Evolutionary conservation across 2,329 filamentous ascomycete genomes (phyloP).

Genomic region (Ceratocystis papillata): DNA sequence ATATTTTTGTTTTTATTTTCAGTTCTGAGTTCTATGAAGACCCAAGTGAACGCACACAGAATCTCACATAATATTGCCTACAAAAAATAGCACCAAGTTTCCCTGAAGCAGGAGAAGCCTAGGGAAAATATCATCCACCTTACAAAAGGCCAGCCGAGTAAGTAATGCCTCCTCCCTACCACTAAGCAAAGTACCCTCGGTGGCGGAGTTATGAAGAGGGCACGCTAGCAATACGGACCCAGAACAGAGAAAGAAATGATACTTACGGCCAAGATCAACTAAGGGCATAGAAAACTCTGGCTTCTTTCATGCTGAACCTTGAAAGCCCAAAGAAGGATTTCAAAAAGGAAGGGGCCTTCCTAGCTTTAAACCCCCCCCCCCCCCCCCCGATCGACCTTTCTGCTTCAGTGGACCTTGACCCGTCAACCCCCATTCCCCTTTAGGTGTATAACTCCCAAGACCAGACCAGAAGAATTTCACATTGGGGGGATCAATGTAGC

Average conservation of each 20-base stretch:
- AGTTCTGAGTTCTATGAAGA: too few relatives aligned
- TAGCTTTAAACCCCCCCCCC: not conserved
- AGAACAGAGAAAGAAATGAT: not conserved
- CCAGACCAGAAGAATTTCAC: not conserved
- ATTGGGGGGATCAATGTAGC: not conserved
- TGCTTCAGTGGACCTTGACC: not conserved
- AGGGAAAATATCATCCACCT: too few relatives aligned
- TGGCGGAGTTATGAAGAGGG: constrained; percentile 12
- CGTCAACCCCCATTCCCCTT: not conserved
- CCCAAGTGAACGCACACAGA: too few relatives aligned
- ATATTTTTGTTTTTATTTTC: too few relatives aligned
- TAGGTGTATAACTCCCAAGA: not conserved
- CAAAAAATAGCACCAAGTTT: too few relatives aligned
- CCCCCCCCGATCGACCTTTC: not conserved
- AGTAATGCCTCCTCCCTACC: not conserved
- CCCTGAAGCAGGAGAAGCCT: too few relatives aligned
- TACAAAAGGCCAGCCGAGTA: too few relatives aligned
- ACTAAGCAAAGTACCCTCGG: not conserved
- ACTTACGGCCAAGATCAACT: not conserved
- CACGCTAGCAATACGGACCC: constrained; percentile 2
- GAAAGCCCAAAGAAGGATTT: not conserved
- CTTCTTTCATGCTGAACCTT: not conserved
- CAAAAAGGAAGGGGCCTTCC: not conserved
- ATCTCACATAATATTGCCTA: too few relatives aligned
- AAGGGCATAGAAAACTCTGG: not conserved